Evolutionary conservation across 1,284 basidiomycete species (phyloP).

Genomic region (Veloboletus limbatus): DNA sequence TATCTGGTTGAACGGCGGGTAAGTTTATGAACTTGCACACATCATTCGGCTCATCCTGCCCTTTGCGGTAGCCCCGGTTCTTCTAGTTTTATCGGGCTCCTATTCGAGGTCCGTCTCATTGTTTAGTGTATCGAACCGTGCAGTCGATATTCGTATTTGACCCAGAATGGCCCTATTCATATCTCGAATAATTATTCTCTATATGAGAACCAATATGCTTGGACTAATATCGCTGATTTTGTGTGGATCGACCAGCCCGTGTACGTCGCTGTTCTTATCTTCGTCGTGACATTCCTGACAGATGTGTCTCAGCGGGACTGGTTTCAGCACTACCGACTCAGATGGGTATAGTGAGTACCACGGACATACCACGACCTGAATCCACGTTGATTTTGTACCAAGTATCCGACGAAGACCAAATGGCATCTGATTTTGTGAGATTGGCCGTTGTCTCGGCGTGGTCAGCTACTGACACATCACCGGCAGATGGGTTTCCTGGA

Average conservation of each 20-base stretch:
- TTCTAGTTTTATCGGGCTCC: constrained; percentile 62
- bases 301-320: constrained; percentile 46
- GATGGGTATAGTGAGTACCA: constrained; percentile 50
- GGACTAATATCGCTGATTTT: constrained; percentile 60
- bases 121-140: neutral
- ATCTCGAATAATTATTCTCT: constrained; percentile 49
- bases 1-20: constrained; percentile 76
- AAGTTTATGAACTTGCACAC: constrained; percentile 19
- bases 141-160: neutral
- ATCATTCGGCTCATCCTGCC: neutral
- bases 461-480: neutral
- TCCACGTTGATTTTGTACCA: constrained; percentile 4
- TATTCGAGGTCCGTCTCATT: constrained; percentile 52
- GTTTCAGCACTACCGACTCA: constrained; percentile 63
- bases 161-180: constrained; percentile 65
- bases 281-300: constrained; percentile 7
- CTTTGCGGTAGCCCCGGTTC: constrained; percentile 54
- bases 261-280: constrained; percentile 35
- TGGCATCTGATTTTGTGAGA: constrained; percentile 67
- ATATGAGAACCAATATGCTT: constrained; percentile 51
- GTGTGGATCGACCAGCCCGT: constrained; percentile 77
- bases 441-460: neutral
- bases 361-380: constrained; percentile 2
- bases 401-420: constrained; percentile 66
- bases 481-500: constrained; percentile 62